Base-by-base conservation (phyloP, 2,329 filamentous ascomycete species). In the Botryotinia calthae region DNA sequence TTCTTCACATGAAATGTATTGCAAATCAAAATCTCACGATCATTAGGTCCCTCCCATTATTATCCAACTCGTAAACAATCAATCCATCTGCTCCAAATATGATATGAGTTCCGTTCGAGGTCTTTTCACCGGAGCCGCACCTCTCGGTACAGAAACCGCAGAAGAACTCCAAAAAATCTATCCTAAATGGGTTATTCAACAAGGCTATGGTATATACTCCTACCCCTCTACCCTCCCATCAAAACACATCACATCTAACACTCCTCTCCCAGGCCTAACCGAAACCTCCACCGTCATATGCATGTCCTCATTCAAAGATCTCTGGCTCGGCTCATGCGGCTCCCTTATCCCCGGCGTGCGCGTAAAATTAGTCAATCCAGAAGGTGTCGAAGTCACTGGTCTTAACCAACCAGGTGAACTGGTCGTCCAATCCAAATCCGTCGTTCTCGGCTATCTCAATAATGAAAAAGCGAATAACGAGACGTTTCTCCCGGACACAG, bases 371-470 rank as follows among this genome's bases (percentile, higher is more conserved):
- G 82, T 97, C 28, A 88, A 87, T 7, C 28, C 81, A 1, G 91
- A 95, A 74, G 93, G 92, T 1, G 84, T 85, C 9, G 93, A 96
- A 79, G 86, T 96, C 72, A 91, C 87, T 0, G 86, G 84, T 12
- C 75, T 77, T 76, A 89, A 95, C 74, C 88, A 89, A 63, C 92
- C 91, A 0, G 95, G 95, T 51, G 95, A 98, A 82, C 86, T 98
- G 22, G 86, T 93, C 28, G 87, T 97, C 34, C 92, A 93, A 80
- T 89, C 89, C 0, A 94, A 94, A 0, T 90, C 90, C 1, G 88
- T 97, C 1, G 90, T 92, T 0, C 82, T 97, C 0, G 95, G 95
- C 1, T 98, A 98, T 77, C 84, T 97, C 70, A 92, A 97, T 83
- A 97, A 97, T 79, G 90, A 92, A 62, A 91, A 92, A 79, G 94